Evolutionary conservation across 306 rosid genomes (phyloP), one percentile per base, ranked within the genome.

Genomic region (Begonia masoniana): DNA sequence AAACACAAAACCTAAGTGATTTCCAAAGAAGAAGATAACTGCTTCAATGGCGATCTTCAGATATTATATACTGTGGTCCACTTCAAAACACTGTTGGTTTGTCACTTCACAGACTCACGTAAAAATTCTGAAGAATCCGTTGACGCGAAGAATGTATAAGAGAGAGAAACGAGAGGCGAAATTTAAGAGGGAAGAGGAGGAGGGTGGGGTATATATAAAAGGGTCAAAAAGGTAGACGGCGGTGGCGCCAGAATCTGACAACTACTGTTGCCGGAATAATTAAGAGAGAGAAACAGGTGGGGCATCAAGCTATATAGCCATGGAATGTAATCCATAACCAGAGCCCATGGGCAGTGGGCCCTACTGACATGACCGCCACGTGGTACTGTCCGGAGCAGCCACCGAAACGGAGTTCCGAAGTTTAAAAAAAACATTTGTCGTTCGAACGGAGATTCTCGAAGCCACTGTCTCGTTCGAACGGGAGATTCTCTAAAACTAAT

Each of bases 351-450:
- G 64, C 48, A 15, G 68, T 62, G 80, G 80, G 74, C 1, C 76
- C 58, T 43, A 8, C 52, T 62, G 80, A 75, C 62, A 59, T 70
- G 80, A 71, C 80, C 41, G 68, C 71, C 76, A 75, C 80, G 68
- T 66, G 80, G 68, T 39, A 42, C 15, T 71, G 76, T 68, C 69
- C 55, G 2, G 47, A 6, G 17, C 23, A 50, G 23, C 54, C 21
- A 10, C 54, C 11, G 55, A 54, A 70, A 70, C 71, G 75, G 67
- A 36, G 52, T 26, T 45, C 9, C 39, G 2, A 31, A 5, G 39
- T 4, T 2, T 31, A 31, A n/a, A 4, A 26, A 26, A 26, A 31
- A 31, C 8, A 31, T 5, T 5, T 7, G 39, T 5, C 39, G 39
- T 31, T 31, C 39, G 24, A 21, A 21, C 24, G 24, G 24, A 3